These are phyloP conservation scores for Zymoseptoria brevis DNA, from an alignment of 2,329 filamentous ascomycete genomes.

Conservation along the genomic window DNA sequence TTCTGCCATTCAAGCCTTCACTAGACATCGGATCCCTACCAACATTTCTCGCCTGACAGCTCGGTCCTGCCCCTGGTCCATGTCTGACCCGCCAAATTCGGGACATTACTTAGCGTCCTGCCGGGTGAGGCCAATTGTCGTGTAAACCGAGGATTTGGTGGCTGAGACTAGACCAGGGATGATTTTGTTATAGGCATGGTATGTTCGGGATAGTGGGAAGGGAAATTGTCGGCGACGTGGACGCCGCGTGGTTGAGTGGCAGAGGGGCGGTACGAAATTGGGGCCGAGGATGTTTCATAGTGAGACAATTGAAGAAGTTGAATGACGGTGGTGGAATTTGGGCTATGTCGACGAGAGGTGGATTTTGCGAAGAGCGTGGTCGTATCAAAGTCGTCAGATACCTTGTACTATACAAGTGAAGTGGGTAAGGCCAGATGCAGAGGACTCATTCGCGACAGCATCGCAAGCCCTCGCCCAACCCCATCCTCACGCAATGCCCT, in stretches of 20 bases:
- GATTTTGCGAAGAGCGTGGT: background rate
- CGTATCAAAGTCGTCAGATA: background rate
- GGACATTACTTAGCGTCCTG: conserved; percentile 2
- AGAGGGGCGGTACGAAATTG: background rate
- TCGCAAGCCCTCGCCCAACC: no score
- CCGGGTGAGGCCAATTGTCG: background rate
- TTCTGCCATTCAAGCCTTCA: no score
- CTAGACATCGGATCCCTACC: background rate
- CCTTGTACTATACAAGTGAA: background rate
- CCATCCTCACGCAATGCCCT: conserved; percentile 11
- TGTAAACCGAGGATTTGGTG: background rate
- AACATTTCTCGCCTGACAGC: conserved; percentile 2
- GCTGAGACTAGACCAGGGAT: conserved; percentile 1
- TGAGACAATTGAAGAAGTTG: background rate
- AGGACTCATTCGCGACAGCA: background rate
- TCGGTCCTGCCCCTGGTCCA: conserved; percentile 1
- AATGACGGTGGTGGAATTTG: background rate
- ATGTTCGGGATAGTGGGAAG: no score
- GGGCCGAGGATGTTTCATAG: background rate
- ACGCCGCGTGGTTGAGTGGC: background rate
- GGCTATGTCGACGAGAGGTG: no score
- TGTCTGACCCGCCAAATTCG: conserved; percentile 5
- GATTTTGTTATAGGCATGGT: background rate
- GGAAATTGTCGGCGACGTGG: background rate
- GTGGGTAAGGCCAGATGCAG: background rate